Evolutionary conservation across 2,329 filamentous ascomycete genomes (phyloP).

Genomic region (Neonectria punicea): DNA sequence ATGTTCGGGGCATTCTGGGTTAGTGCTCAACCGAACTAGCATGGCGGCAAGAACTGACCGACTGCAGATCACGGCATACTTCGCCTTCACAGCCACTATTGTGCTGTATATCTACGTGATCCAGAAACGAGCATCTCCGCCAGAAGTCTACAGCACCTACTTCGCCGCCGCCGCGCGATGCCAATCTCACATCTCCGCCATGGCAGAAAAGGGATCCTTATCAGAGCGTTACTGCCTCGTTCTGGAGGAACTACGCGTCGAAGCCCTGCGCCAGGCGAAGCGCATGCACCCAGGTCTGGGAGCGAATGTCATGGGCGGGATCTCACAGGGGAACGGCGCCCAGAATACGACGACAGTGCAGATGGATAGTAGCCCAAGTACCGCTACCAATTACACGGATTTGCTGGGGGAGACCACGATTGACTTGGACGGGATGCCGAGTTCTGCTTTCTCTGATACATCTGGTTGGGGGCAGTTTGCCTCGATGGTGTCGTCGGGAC

Average conservation of each 20-base stretch:
- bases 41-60: background rate
- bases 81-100: constrained; percentile 40
- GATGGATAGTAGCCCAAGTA: constrained; percentile 29
- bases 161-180: constrained; percentile 35
- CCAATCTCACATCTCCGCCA: constrained; percentile 37
- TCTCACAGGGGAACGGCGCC: constrained; percentile 23
- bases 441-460: constrained; percentile 27
- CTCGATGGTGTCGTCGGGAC: constrained; percentile 39
- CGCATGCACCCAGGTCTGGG: constrained; percentile 31
- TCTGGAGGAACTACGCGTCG: constrained; percentile 35
- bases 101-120: constrained; percentile 42
- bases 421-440: constrained; percentile 39
- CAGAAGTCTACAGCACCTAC: constrained; percentile 33
- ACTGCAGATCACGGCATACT: constrained; percentile 37
- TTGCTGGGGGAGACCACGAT: constrained; percentile 32
- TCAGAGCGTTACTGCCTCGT: constrained; percentile 39
- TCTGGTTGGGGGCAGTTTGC: constrained; percentile 41
- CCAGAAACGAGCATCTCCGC: constrained; percentile 36
- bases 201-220: constrained; percentile 37
- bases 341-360: constrained; percentile 15
- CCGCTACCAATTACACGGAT: constrained; percentile 36
- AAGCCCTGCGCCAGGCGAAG: constrained; percentile 37
- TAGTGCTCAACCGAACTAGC: background rate
- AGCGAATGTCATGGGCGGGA: background rate
- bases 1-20: constrained; percentile 42